Conservation (phyloP, 495 filamentous ascomycete species). For the Hyaloscypha hepaticicola region DNA sequence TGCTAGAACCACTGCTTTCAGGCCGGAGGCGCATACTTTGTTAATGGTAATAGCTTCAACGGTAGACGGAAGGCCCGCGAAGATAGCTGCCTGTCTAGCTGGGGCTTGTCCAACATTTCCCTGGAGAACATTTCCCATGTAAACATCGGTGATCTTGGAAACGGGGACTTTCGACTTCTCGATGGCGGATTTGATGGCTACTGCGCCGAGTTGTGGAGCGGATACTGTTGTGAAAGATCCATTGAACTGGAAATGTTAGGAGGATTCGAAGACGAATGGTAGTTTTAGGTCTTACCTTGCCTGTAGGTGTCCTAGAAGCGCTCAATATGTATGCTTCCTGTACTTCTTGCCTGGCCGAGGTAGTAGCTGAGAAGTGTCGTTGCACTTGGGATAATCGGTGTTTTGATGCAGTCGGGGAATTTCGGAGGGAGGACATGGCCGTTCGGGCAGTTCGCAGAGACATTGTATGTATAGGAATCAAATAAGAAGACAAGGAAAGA, state of each 20-base stretch:
- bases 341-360: slow-evolving; percentile 62
- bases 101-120: slow-evolving; percentile 83
- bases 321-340: slow-evolving; percentile 90
- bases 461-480: slow-evolving; percentile 22
- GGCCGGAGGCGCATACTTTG: slow-evolving; percentile 93
- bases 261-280: not conserved
- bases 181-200: slow-evolving; percentile 86
- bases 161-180: slow-evolving; percentile 76
- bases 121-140: slow-evolving; percentile 97
- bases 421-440: slow-evolving; percentile 24
- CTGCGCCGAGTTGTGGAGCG: slow-evolving; percentile 81
- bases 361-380: slow-evolving; percentile 67
- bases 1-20: slow-evolving; percentile 88
- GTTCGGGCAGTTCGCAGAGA: slow-evolving; percentile 24
- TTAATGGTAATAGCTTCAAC: slow-evolving; percentile 91
- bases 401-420: slow-evolving; percentile 17
- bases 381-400: slow-evolving; percentile 47
- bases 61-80: slow-evolving; percentile 74
- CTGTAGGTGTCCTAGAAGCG: slow-evolving; percentile 83
- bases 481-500: slow-evolving; percentile 8
- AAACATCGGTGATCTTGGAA: slow-evolving; percentile 80
- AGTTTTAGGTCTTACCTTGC: slow-evolving; percentile 57
- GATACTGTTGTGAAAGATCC: slow-evolving; percentile 78
- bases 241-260: slow-evolving; percentile 68
- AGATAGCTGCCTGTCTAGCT: slow-evolving; percentile 85